phyloP scores from a whole-genome alignment of 2,329 filamentous ascomycete genomes.

The Lachnellula subtilissima region DNA sequence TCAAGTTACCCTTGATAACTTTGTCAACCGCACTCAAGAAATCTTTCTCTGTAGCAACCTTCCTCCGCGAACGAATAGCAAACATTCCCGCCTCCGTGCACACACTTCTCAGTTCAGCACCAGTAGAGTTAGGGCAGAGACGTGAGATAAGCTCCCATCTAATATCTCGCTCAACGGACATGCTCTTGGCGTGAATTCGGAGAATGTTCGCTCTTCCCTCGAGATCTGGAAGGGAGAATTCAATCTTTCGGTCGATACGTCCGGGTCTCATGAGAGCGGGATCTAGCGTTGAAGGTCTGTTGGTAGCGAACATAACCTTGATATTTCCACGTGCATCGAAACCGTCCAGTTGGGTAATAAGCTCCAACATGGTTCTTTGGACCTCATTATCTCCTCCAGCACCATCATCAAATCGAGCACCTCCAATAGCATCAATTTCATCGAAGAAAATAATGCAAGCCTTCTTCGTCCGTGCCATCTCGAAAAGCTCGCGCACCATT shows the following conservation, averaged over 20 bases:
- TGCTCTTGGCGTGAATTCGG: slow-evolving; percentile 97
- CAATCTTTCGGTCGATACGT: slow-evolving; percentile 97
- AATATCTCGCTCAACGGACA: slow-evolving; percentile 98
- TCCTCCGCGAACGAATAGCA: slow-evolving; percentile 86
- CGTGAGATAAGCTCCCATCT: slow-evolving; percentile 98
- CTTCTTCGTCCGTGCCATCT: slow-evolving; percentile 99
- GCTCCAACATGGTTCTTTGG: slow-evolving; percentile 94
- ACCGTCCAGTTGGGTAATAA: slow-evolving; percentile 94
- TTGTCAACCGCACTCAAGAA: slow-evolving; percentile 98
- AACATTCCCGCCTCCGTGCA: slow-evolving; percentile 99
- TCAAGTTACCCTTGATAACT: slow-evolving; percentile 98
- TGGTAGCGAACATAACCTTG: slow-evolving; percentile 99
- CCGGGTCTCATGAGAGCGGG: slow-evolving; percentile 96
- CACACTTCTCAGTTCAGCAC: slow-evolving; percentile 91
- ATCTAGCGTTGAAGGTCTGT: slow-evolving; percentile 90
- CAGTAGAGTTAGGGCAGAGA: slow-evolving; percentile 93
- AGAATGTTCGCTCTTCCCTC: slow-evolving; percentile 97
- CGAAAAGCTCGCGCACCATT: slow-evolving; percentile 98
- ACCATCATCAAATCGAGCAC: slow-evolving; percentile 93
- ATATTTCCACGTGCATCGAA: slow-evolving; percentile 97
- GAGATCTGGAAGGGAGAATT: slow-evolving; percentile 95
- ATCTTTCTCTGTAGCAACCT: slow-evolving; percentile 98
- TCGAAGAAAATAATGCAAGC: slow-evolving; percentile 99
- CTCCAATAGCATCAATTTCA: slow-evolving; percentile 94
- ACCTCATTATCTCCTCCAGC: slow-evolving; percentile 97